These are phyloP conservation scores for Closterium sp. DNA, from an alignment of 139 green algal genomes.

Conservation along the genomic window DNA sequence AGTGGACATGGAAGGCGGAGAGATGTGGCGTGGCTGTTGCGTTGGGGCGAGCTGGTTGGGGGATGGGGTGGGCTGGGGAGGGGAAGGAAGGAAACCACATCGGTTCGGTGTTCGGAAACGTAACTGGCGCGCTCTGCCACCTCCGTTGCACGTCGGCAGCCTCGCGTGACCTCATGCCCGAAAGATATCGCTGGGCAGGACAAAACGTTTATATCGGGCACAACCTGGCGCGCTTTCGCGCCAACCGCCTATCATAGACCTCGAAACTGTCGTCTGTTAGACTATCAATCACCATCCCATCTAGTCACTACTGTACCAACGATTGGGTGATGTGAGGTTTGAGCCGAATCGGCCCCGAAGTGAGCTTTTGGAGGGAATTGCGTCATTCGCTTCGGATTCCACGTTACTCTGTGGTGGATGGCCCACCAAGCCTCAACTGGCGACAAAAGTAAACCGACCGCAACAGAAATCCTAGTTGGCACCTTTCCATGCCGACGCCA, in stretches of 20 bases:
- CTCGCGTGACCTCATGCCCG: not conserved
- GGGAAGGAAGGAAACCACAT: too few relatives aligned
- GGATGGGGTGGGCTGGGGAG: not conserved
- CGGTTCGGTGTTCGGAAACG: not conserved
- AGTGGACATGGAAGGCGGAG: not conserved
- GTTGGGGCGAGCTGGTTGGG: not conserved
- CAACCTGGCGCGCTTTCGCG: not conserved
- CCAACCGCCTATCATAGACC: not conserved
- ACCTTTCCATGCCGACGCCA: not conserved
- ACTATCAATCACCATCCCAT: not conserved
- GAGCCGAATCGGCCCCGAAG: not conserved
- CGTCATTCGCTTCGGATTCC: not conserved
- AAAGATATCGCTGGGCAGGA: not conserved
- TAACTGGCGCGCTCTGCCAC: not conserved
- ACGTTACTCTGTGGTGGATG: not conserved
- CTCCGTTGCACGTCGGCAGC: not conserved
- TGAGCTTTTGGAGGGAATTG: not conserved
- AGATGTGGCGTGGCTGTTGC: not conserved
- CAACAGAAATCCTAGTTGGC: not conserved
- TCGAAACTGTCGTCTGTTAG: not conserved
- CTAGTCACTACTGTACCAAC: not conserved
- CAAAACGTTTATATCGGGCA: not conserved
- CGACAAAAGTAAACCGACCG: not conserved
- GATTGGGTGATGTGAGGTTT: not conserved
- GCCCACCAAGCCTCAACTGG: not conserved